phyloP scores from a whole-genome alignment of 495 filamentous ascomycete species.

The Xylaria venustula region DNA sequence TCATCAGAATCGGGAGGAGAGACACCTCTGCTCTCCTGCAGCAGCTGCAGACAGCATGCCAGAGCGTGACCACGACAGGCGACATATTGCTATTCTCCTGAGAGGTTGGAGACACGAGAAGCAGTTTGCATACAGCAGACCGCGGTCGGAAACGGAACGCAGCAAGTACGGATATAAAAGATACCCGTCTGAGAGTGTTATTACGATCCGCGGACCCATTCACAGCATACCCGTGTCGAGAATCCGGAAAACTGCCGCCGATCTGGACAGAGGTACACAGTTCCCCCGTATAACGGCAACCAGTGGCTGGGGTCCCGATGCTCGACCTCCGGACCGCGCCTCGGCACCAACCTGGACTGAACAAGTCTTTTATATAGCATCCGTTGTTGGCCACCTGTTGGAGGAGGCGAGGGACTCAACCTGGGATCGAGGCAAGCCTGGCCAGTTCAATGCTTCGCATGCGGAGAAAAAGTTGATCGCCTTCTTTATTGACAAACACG shows the following conservation, averaged over 20 bases:
- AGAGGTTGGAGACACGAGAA: no score
- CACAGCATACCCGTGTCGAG: no score
- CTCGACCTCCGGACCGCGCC: no score
- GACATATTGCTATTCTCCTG: neutral
- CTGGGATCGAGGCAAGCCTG: neutral
- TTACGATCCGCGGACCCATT: no score
- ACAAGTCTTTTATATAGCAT: neutral
- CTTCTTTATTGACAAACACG: neutral
- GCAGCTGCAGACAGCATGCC: neutral
- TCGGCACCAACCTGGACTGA: neutral
- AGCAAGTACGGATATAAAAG: no score
- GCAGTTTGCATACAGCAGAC: no score
- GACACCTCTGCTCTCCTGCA: neutral
- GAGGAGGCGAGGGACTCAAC: neutral
- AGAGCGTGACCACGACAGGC: neutral
- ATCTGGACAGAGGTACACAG: no score
- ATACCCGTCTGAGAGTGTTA: no score
- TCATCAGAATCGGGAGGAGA: neutral
- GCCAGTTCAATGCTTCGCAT: neutral
- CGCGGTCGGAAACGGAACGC: no score
- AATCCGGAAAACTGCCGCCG: no score
- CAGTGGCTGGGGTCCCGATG: no score
- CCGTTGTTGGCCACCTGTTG: neutral
- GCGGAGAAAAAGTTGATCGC: slow-evolving; percentile 5
- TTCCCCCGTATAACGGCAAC: no score